Conservation (phyloP, 139 green algal genomes). For the Volvox reticuliferus region DNA sequence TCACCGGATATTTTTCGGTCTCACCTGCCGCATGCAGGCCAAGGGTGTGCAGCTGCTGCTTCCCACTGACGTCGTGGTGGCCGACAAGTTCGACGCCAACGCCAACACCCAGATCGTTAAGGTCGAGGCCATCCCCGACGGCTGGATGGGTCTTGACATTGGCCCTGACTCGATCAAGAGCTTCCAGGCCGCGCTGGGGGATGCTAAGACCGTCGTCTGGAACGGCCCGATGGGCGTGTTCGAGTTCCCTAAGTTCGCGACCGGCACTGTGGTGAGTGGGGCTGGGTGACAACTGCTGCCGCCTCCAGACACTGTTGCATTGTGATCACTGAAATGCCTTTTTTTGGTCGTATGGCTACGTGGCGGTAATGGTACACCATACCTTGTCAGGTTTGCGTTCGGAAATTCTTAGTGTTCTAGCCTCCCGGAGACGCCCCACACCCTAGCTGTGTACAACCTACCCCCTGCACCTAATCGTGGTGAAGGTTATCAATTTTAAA, state of each 20-base stretch:
- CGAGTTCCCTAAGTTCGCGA: slow-evolving; percentile 96
- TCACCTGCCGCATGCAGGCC: background rate
- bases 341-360: too few relatives aligned
- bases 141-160: slow-evolving; percentile 99
- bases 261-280: slow-evolving; percentile 81
- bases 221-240: slow-evolving; percentile 99
- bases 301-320: too few relatives aligned
- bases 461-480: too few relatives aligned
- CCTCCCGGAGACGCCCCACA: too few relatives aligned
- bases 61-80: slow-evolving; percentile 95
- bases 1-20: too few relatives aligned
- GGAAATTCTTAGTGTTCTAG: too few relatives aligned
- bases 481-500: too few relatives aligned
- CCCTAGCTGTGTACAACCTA: too few relatives aligned
- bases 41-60: slow-evolving; percentile 95
- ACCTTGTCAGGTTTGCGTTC: too few relatives aligned
- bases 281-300: too few relatives aligned
- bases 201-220: slow-evolving; percentile 98
- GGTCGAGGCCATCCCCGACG: slow-evolving; percentile 92
- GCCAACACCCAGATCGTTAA: slow-evolving; percentile 85
- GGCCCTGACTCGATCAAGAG: slow-evolving; percentile 91
- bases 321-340: too few relatives aligned
- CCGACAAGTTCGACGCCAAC: slow-evolving; percentile 96
- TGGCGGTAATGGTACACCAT: too few relatives aligned
- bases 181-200: slow-evolving; percentile 88